Base-by-base conservation (phyloP, 179 eudicot species). In the Carnegiea gigantea region DNA sequence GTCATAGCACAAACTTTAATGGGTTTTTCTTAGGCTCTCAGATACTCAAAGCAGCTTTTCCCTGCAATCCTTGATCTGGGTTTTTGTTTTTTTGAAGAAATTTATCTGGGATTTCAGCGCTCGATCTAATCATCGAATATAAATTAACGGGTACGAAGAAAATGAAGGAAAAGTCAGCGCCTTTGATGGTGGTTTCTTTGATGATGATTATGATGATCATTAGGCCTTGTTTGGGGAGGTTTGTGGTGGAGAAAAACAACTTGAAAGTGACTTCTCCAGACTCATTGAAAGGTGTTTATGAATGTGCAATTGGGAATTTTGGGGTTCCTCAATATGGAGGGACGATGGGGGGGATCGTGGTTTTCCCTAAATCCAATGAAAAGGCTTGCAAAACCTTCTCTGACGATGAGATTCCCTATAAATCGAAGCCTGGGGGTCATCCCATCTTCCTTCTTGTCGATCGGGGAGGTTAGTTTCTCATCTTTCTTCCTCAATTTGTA, bases 251-350 rank as follows among this genome's bases (percentile, higher is more conserved):
- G 90, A 96, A 94, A 86, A 94, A 92, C 82, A 96, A 91, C 79
- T 87, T 96, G 75, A 91, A 77, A 82, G 92, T 96, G 81, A 89
- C 96, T 10, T 89, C 99, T 24, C 99, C 99, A 2, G 85, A 80
- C 6, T 78, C 84, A 18, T 81, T 96, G 76, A 91, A 83, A 73
- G 92, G 86, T 67, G 84, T 87, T n/a, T 91, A 92, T 78, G 97
- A 96, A 84, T 90, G 97, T 85, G 97, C 98, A 77, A 88, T 96
- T 88, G 99, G 98, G 83, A 96, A 96, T 87, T 96, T 96, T 82
- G 99, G 99, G 78, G 93, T 96, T 49, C 99, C 99, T 51, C 90
- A 94, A 38, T 96, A 96, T 85, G 99, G 99, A 68, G 99, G 99
- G 23, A 92, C 97, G 9, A 82, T 96, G 92, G 90, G 85, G 36